A percentile compares a stretch with the other conserved stretches of the same genome.
Conservation (phyloP, 1,139 yeast species). For the Meyerozyma athensensis region DNA sequence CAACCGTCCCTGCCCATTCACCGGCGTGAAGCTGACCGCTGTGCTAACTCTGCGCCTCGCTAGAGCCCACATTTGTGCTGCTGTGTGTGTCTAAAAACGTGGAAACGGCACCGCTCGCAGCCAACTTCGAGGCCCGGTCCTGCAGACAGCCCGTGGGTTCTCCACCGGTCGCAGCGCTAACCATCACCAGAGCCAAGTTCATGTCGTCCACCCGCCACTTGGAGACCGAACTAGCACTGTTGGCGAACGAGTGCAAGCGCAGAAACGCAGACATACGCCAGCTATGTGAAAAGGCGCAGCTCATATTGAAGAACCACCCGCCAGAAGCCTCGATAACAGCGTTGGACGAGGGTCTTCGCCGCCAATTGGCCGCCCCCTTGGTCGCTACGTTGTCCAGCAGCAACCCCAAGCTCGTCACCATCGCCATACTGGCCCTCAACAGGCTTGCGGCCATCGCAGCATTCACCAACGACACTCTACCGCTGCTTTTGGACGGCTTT, state of each 20-base stretch:
- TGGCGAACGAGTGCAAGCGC: constrained; percentile 68
- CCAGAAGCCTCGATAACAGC: constrained; percentile 15
- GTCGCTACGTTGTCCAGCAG: constrained; percentile 68
- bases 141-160: not conserved
- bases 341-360: constrained; percentile 31
- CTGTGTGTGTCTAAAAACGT: too few relatives aligned
- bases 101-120: not conserved
- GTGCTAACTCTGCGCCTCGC: not conserved
- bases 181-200: too few relatives aligned
- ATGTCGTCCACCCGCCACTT: constrained; percentile 36
- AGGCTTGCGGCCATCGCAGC: constrained; percentile 37
- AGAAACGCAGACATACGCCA: constrained; percentile 60
- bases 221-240: constrained; percentile 49
- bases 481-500: constrained; percentile 58
- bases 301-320: constrained; percentile 34
- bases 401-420: constrained; percentile 66
- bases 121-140: too few relatives aligned
- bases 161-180: too few relatives aligned
- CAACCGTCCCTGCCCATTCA: constrained; percentile 18
- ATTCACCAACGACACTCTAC: constrained; percentile 35
- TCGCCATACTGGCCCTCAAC: constrained; percentile 68
- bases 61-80: not conserved
- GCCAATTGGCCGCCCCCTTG: constrained; percentile 64
- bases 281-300: constrained; percentile 61
- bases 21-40: constrained; percentile 1